Evolutionary conservation across 75 land plant species (phyloP), one percentile per base, ranked within the genome.

Genomic region (Cupressus sempervirens): DNA sequence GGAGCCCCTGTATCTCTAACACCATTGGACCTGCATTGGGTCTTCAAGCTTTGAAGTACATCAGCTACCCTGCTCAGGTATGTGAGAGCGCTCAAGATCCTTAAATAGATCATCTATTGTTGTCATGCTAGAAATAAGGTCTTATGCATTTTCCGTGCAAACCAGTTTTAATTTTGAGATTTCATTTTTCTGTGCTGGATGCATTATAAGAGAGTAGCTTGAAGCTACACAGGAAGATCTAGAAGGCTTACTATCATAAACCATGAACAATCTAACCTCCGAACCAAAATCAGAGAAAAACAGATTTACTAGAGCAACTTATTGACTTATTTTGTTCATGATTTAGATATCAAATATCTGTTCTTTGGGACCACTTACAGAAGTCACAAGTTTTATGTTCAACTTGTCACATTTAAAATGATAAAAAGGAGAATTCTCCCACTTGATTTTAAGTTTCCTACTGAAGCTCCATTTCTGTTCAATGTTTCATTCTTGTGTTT

Each of bases 21-120:
- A 95, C 99, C 23, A 94, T 98, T 87, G 99, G 99, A 38, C 99
- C 99, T n/a, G 95, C 98, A 34, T 94, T 98, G 93, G 99, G 99
- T 35, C 96, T 98, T 80, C 95, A 94, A 83, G 99, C 99, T 4
- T 86, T 98, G 88, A 98, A 98, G 85, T 98, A 98, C 84, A 98
- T 98, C n/a, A 98, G 99, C 81, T 98, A 98, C 86, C 99, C 99
- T 67, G 99, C 97, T 7, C 99, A 98, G 99, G 99, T 91, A 80
- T 72, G 70, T 70, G 0, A 75, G 23, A 26, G 58, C 3, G 58
- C 54, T 53, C 56, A 23, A 67, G 41, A 1, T 11, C 29, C 23
- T 62, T 3, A 72, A 48, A 12, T 9, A 48, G 12, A 7, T 23
- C 7, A 65, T 7, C 23, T 65, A 26, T 65, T 9, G 26, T 65